A percentile compares a stretch with the other conserved stretches of the same genome.
Conservation (phyloP, 1,284 basidiomycete species). For the Irpex lacteus region DNA sequence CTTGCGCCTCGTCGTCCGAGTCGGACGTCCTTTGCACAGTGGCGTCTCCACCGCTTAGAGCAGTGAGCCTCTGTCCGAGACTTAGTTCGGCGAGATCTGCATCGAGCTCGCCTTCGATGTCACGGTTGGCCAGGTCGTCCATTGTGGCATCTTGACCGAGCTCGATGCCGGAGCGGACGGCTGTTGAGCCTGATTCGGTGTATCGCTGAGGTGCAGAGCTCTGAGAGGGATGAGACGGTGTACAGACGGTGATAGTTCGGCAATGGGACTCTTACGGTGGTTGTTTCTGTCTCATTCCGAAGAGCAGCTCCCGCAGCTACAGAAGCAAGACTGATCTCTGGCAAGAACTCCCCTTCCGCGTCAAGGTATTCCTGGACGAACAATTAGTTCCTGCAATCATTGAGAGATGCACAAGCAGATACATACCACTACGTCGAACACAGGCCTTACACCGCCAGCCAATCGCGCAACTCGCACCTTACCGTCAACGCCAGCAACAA, state of each 20-base stretch:
- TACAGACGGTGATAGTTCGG: background rate
- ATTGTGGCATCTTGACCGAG: slow-evolving; percentile 57
- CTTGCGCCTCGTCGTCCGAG: slow-evolving; percentile 38
- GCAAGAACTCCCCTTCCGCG: slow-evolving; percentile 52
- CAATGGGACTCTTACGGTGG: slow-evolving; percentile 12
- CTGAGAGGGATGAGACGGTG: slow-evolving; percentile 23
- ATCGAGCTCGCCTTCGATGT: slow-evolving; percentile 71
- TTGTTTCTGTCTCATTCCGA: slow-evolving; percentile 15
- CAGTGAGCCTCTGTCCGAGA: slow-evolving; percentile 83
- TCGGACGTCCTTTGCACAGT: slow-evolving; percentile 31
- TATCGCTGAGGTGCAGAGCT: slow-evolving; percentile 56
- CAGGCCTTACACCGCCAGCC: slow-evolving; percentile 62
- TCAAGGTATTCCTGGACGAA: slow-evolving; percentile 51
- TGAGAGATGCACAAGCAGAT: too few species aligned
- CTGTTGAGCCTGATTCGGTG: slow-evolving; percentile 56
- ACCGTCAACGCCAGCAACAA: slow-evolving; percentile 40
- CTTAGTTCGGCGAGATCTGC: slow-evolving; percentile 87
- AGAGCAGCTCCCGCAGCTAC: slow-evolving; percentile 44
- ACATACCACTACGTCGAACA: slow-evolving; percentile 65
- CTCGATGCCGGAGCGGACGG: slow-evolving; percentile 61
- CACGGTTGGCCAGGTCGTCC: slow-evolving; percentile 48
- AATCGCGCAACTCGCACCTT: slow-evolving; percentile 59
- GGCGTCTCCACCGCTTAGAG: slow-evolving; percentile 40
- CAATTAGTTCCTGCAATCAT: background rate
- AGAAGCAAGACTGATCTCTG: slow-evolving; percentile 47